phyloP scores from a whole-genome alignment of 208 protist genomes.

The Crithidia acanthocephali region DNA sequence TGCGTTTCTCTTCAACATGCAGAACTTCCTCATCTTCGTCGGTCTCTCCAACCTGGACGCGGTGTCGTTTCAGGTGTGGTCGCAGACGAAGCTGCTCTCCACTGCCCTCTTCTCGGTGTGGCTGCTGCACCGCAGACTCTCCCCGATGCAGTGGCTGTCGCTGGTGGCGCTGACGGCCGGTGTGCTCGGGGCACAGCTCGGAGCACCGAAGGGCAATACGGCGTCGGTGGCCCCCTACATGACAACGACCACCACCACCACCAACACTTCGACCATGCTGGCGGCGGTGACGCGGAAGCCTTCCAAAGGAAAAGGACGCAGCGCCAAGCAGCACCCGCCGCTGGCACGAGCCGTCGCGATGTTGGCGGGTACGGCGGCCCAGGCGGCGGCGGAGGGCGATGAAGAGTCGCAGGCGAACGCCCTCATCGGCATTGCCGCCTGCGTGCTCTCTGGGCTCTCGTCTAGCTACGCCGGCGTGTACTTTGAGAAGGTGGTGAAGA shows the following conservation, averaged over 20 bases:
- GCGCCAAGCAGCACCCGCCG: no score
- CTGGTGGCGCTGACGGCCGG: conserved; percentile 64
- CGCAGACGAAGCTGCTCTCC: conserved; percentile 77
- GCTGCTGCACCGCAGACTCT: conserved; percentile 61
- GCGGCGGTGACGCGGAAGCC: no score
- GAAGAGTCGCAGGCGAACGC: conserved; percentile 18
- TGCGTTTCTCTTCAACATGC: conserved; percentile 71
- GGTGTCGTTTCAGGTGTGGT: conserved; percentile 79
- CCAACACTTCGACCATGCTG: no score
- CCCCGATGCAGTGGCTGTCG: conserved; percentile 67
- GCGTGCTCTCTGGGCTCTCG: conserved; percentile 63
- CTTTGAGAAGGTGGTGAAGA: conserved; percentile 87
- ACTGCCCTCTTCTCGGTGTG: conserved; percentile 76
- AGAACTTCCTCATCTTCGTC: conserved; percentile 80
- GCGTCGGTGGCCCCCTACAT: neutral
- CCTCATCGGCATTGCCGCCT: conserved; percentile 57
- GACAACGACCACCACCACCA: neutral
- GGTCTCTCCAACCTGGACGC: conserved; percentile 74
- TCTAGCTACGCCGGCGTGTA: conserved; percentile 88
- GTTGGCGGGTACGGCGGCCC: neutral
- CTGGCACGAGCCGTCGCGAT: neutral
- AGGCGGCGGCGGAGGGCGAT: neutral
- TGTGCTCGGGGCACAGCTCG: conserved; percentile 59
- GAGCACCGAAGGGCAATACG: neutral
- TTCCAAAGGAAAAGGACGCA: no score